Evolutionary conservation across 83 land plant genomes (phyloP).

Genomic region (Diphasiastrum complanatum): DNA sequence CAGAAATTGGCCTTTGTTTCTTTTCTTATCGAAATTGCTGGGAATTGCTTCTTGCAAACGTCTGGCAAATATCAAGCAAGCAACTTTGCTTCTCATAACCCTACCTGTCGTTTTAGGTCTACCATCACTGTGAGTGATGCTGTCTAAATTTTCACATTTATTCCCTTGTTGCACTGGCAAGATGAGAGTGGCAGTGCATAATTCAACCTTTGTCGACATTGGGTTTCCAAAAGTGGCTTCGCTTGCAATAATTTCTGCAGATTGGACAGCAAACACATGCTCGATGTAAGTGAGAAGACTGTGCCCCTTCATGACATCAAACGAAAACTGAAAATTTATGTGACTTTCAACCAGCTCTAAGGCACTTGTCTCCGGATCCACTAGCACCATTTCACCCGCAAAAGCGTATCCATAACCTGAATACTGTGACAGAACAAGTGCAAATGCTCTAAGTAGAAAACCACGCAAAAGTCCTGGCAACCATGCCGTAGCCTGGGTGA

Average conservation of each 20-base stretch:
- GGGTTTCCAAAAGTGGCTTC: not conserved
- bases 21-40: not conserved
- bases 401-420: slow-evolving; percentile 37
- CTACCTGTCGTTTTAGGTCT: slow-evolving; percentile 11
- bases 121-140: not conserved
- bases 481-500: slow-evolving; percentile 32
- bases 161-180: slow-evolving; percentile 27
- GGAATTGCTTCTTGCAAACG: slow-evolving; percentile 29
- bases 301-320: slow-evolving; percentile 34
- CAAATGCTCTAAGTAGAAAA: slow-evolving; percentile 32
- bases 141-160: too few relatives aligned
- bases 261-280: slow-evolving; percentile 32
- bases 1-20: too few relatives aligned
- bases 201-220: slow-evolving; percentile 20
- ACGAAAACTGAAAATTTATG: slow-evolving; percentile 27
- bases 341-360: slow-evolving; percentile 27
- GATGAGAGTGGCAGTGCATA: slow-evolving; percentile 23
- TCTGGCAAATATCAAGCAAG: slow-evolving; percentile 36
- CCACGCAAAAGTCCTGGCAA: slow-evolving; percentile 27
- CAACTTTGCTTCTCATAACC: slow-evolving; percentile 31
- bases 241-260: not conserved
- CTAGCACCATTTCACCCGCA: slow-evolving; percentile 39
- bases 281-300: slow-evolving; percentile 39
- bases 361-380: slow-evolving; percentile 26
- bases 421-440: slow-evolving; percentile 32